These are phyloP conservation scores for Teunomyces cretensis DNA, from an alignment of 805 yeast species.

Conservation along the genomic window DNA sequence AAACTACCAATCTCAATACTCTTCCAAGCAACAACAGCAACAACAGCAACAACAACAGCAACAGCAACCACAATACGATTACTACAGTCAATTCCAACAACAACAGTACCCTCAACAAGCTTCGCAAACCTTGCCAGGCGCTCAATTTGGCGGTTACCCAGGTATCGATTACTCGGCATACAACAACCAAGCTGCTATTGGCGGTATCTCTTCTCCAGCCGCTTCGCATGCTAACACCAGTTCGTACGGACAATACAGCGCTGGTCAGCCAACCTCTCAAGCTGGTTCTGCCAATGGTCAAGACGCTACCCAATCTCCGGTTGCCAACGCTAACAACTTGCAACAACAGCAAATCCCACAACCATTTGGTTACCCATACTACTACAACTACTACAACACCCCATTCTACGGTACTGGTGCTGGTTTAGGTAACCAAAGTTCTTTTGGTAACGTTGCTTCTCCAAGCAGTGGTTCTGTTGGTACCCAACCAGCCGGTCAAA, in stretches of 20 bases:
- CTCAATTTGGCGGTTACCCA: conserved; percentile 44
- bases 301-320: conserved; percentile 23
- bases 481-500: conserved; percentile 6
- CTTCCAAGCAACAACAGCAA: conserved; percentile 11
- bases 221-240: conserved; percentile 28
- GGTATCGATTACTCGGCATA: conserved; percentile 43
- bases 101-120: conserved; percentile 44
- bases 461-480: conserved; percentile 13
- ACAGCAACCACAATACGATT: conserved; percentile 27
- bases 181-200: conserved; percentile 33
- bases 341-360: conserved; percentile 28
- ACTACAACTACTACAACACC: conserved; percentile 40
- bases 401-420: conserved; percentile 40
- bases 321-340: conserved; percentile 24
- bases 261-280: conserved; percentile 14
- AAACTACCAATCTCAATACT: conserved; percentile 7
- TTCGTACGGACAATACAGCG: conserved; percentile 20
- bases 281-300: conserved; percentile 17
- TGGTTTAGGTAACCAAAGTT: conserved; percentile 22
- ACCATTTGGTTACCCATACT: conserved; percentile 45
- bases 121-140: conserved; percentile 39
- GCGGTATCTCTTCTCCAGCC: conserved; percentile 25
- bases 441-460: conserved; percentile 16
- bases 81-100: conserved; percentile 36
- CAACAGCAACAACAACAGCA: conserved; percentile 12